These are phyloP conservation scores for Raffaelea arxii DNA, from an alignment of 2,329 filamentous ascomycete genomes.

Conservation along the genomic window DNA sequence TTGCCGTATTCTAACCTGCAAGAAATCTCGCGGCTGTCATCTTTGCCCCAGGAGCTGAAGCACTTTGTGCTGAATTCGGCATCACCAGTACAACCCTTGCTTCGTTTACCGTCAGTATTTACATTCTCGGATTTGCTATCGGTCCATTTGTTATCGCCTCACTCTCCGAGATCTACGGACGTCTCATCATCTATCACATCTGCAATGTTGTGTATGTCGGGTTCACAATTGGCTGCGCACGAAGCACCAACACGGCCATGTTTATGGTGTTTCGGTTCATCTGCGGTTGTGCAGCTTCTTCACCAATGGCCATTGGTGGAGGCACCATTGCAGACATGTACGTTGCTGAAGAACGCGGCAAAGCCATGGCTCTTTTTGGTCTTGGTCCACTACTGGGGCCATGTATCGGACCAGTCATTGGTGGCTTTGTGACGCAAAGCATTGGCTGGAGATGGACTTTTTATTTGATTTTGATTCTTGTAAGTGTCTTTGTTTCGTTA, in stretches of 20 bases:
- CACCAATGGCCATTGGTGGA: slow-evolving; percentile 59
- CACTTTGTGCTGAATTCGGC: slow-evolving; percentile 52
- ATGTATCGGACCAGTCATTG: slow-evolving; percentile 31
- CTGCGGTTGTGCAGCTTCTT: slow-evolving; percentile 50
- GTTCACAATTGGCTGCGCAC: slow-evolving; percentile 40
- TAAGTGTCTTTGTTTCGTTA: background rate
- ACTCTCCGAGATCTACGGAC: slow-evolving; percentile 48
- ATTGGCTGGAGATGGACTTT: slow-evolving; percentile 40
- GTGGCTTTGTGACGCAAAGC: slow-evolving; percentile 29
- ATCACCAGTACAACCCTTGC: slow-evolving; percentile 40
- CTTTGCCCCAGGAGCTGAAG: slow-evolving; percentile 57
- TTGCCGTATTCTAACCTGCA: too few relatives aligned
- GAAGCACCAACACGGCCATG: slow-evolving; percentile 34
- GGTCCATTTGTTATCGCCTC: slow-evolving; percentile 50
- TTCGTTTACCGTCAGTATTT: slow-evolving; percentile 57
- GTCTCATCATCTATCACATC: slow-evolving; percentile 31
- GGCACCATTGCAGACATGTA: slow-evolving; percentile 59
- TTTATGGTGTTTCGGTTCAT: slow-evolving; percentile 54
- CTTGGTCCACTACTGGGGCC: slow-evolving; percentile 28
- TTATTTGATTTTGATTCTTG: slow-evolving; percentile 28
- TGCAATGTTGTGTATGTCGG: slow-evolving; percentile 28
- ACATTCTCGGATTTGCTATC: slow-evolving; percentile 51
- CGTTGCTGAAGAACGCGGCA: slow-evolving; percentile 41
- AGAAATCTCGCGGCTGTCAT: slow-evolving; percentile 30
- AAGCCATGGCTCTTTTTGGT: slow-evolving; percentile 41